These are phyloP conservation scores for Clitopilus hobsonii DNA, from an alignment of 768 basidiomycete species.

Conservation along the genomic window DNA sequence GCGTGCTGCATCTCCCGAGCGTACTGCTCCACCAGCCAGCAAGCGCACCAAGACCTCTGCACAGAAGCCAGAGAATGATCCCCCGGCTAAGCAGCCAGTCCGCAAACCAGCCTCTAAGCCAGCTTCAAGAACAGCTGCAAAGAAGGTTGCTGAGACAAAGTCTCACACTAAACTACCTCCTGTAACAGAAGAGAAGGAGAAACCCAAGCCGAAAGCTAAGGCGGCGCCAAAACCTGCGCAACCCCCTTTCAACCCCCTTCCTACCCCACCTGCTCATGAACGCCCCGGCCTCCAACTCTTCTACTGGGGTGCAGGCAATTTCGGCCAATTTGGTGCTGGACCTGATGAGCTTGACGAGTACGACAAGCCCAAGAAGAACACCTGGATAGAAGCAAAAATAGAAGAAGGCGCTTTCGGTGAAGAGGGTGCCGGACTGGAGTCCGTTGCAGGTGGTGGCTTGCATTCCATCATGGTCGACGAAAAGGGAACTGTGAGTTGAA, in stretches of 20 bases:
- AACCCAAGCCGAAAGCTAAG: constrained; percentile 31
- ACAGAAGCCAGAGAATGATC: constrained; percentile 41
- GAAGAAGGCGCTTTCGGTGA: constrained; percentile 66
- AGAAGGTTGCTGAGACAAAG: constrained; percentile 14
- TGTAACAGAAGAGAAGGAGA: constrained; percentile 22
- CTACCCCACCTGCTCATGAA: constrained; percentile 46
- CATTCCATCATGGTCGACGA: constrained; percentile 89
- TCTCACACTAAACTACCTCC: constrained; percentile 14
- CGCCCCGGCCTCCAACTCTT: constrained; percentile 74
- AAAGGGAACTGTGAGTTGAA: constrained; percentile 72
- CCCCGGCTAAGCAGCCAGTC: constrained; percentile 21
- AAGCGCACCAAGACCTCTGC: constrained; percentile 38
- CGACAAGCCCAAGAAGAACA: constrained; percentile 69
- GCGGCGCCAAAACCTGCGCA: constrained; percentile 34
- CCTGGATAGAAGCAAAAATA: constrained; percentile 75
- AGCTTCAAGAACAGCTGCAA: constrained; percentile 20
- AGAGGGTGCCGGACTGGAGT: constrained; percentile 75
- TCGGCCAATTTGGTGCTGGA: constrained; percentile 94
- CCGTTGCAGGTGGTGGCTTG: constrained; percentile 78
- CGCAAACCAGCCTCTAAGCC: constrained; percentile 15
- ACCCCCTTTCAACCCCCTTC: constrained; percentile 52
- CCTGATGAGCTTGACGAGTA: constrained; percentile 67
- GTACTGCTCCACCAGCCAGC: constrained; percentile 35
- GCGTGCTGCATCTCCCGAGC: constrained; percentile 48
- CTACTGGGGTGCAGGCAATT: constrained; percentile 89